phyloP scores from a whole-genome alignment of 768 basidiomycete genomes.

The Mycena vulgaris region DNA sequence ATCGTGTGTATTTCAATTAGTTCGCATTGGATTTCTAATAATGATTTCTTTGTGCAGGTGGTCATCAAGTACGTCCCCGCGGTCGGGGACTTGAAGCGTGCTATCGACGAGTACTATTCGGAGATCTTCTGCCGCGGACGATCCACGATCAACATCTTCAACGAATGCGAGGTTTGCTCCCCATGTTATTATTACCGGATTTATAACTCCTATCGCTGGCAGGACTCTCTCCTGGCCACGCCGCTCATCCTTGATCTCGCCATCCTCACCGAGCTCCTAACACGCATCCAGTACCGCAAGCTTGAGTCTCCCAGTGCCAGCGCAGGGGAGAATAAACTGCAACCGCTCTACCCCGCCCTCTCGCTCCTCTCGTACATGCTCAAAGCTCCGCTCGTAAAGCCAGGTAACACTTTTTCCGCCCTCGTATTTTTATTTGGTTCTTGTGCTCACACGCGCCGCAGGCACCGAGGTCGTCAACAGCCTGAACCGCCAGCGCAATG shows the following conservation, averaged over 20 bases:
- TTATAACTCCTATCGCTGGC: neutral
- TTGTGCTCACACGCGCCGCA: neutral
- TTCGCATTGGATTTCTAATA: neutral
- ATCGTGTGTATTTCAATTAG: slow-evolving; percentile 55
- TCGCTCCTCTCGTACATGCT: slow-evolving; percentile 97
- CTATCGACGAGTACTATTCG: slow-evolving; percentile 99
- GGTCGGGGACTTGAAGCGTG: slow-evolving; percentile 96
- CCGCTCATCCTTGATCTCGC: slow-evolving; percentile 95
- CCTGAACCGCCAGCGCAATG: slow-evolving; percentile 93
- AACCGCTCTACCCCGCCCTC: slow-evolving; percentile 91
- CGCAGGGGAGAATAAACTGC: slow-evolving; percentile 71
- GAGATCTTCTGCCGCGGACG: slow-evolving; percentile 97
- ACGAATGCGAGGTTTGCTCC: slow-evolving; percentile 87
- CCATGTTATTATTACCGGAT: slow-evolving; percentile 10
- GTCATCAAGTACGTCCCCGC: slow-evolving; percentile 98
- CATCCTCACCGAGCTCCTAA: slow-evolving; percentile 91
- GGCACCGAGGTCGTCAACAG: slow-evolving; percentile 96
- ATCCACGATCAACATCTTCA: slow-evolving; percentile 96
- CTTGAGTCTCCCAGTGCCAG: slow-evolving; percentile 86
- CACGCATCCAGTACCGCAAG: slow-evolving; percentile 53
- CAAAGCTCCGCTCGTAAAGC: slow-evolving; percentile 96
- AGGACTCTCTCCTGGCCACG: slow-evolving; percentile 96
- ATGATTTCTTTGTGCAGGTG: slow-evolving; percentile 47
- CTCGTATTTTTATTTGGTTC: neutral
- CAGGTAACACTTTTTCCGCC: slow-evolving; percentile 44